Evolutionary conservation across 768 basidiomycete genomes (phyloP).

Genomic region (Naematelia encephala): DNA sequence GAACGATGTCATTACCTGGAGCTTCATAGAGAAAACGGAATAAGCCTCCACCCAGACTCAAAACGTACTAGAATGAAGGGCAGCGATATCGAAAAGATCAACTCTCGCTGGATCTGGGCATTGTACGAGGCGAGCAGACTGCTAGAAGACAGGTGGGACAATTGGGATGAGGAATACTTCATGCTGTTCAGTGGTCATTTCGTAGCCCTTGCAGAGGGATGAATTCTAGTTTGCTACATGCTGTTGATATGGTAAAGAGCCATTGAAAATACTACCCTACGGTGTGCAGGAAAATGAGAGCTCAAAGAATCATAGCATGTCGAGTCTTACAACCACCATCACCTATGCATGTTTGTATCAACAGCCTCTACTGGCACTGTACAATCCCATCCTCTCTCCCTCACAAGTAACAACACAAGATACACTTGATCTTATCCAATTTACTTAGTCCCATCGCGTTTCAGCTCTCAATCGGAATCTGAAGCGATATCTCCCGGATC

Average conservation of each 20-base stretch:
- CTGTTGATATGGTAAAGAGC: too few species aligned
- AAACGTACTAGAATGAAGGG: neutral
- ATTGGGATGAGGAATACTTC: neutral
- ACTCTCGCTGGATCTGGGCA: neutral
- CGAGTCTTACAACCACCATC: neutral
- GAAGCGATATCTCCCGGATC: constrained; percentile 43
- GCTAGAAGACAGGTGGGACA: too few species aligned
- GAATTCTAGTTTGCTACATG: too few species aligned
- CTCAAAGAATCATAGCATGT: too few species aligned
- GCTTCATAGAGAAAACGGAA: neutral
- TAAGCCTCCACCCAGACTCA: neutral
- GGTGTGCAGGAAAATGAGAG: too few species aligned
- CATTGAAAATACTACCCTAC: too few species aligned
- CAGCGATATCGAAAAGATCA: neutral
- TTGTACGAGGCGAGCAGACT: too few species aligned
- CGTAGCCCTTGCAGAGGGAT: neutral
- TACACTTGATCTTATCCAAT: too few species aligned
- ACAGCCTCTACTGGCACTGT: neutral
- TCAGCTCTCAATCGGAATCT: constrained; percentile 24
- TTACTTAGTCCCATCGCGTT: neutral
- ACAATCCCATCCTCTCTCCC: too few species aligned
- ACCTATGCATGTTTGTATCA: neutral
- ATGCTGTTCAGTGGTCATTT: neutral
- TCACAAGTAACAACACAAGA: too few species aligned
- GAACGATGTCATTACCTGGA: neutral